Evolutionary conservation across 2,329 filamentous ascomycete species (phyloP).

Genomic region (Neofusicoccum cordaticola): DNA sequence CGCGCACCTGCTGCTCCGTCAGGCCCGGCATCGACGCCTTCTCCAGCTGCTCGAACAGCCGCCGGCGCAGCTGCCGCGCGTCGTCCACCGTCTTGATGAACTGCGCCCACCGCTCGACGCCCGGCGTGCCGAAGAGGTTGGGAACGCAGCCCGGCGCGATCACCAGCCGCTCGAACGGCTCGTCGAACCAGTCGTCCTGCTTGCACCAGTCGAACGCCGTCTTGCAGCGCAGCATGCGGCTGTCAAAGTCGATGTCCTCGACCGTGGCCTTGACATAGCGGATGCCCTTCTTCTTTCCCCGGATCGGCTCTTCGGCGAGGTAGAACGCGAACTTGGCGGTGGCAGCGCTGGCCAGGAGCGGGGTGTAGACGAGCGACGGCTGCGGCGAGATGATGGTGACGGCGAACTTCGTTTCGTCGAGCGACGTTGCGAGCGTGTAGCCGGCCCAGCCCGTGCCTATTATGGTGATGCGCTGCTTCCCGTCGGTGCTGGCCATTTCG

Average conservation of each 20-base stretch:
- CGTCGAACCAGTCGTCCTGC: constrained; percentile 29
- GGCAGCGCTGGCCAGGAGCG: constrained; percentile 41
- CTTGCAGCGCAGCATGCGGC: constrained; percentile 34
- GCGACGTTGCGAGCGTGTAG: constrained; percentile 37
- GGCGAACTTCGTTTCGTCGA: constrained; percentile 37
- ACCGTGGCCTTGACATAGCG: constrained; percentile 43
- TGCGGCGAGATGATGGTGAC: constrained; percentile 43
- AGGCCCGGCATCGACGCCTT: constrained; percentile 34
- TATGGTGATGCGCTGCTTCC: constrained; percentile 25
- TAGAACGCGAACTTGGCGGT: constrained; percentile 46
- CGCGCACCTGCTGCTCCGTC: constrained; percentile 28
- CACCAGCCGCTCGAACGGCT: constrained; percentile 44
- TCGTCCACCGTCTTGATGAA: constrained; percentile 39
- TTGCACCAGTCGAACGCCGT: constrained; percentile 32
- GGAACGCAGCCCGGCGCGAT: constrained; percentile 42
- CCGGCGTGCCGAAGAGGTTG: constrained; percentile 41
- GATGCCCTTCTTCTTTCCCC: constrained; percentile 30
- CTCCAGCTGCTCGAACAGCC: constrained; percentile 37
- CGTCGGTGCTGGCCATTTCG: background rate
- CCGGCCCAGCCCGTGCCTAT: constrained; percentile 44
- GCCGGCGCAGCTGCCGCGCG: constrained; percentile 33
- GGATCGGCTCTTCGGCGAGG: constrained; percentile 45
- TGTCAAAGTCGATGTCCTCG: constrained; percentile 37
- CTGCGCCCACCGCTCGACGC: constrained; percentile 38
- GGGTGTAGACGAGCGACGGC: constrained; percentile 45